Evolutionary conservation across 208 protist species (phyloP).

Genomic region (Wallacemonas sp.): DNA sequence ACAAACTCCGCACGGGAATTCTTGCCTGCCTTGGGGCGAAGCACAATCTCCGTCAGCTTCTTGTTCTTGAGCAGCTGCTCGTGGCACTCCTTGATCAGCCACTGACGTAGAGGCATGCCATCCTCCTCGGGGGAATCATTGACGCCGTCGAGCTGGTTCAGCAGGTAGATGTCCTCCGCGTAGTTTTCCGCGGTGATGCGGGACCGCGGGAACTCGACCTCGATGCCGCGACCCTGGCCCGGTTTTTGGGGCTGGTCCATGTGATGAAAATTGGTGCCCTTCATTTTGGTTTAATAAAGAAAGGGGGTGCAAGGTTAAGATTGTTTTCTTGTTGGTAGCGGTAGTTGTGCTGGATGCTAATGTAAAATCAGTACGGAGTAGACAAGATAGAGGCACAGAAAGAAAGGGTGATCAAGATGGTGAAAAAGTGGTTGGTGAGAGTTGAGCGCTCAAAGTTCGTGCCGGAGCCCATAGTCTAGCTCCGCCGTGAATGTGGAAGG

Average conservation of each 20-base stretch:
- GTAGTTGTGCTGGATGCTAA: background rate
- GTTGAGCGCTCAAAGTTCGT: no score
- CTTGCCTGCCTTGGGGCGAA: constrained; percentile 65
- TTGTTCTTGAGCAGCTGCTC: constrained; percentile 51
- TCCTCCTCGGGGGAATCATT: constrained; percentile 76
- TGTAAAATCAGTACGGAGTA: no score
- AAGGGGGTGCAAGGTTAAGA: no score
- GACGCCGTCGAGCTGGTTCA: constrained; percentile 68
- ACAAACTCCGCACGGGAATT: constrained; percentile 46
- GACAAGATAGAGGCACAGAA: no score
- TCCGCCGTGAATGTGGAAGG: no score
- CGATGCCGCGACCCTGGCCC: constrained; percentile 21
- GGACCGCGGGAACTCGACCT: constrained; percentile 53
- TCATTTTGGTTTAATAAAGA: background rate
- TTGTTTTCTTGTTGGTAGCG: background rate
- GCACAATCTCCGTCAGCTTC: constrained; percentile 39
- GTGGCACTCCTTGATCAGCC: constrained; percentile 63
- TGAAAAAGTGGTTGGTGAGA: no score
- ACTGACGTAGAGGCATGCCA: constrained; percentile 74
- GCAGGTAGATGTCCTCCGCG: constrained; percentile 53
- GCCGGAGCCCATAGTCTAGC: no score
- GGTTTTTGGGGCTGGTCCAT: background rate
- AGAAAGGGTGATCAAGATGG: no score
- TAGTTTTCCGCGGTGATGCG: constrained; percentile 49
- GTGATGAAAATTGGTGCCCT: background rate